These are phyloP conservation scores for Pyrrhoderma noxium DNA, from an alignment of 1,284 basidiomycete genomes.

Conservation along the genomic window DNA sequence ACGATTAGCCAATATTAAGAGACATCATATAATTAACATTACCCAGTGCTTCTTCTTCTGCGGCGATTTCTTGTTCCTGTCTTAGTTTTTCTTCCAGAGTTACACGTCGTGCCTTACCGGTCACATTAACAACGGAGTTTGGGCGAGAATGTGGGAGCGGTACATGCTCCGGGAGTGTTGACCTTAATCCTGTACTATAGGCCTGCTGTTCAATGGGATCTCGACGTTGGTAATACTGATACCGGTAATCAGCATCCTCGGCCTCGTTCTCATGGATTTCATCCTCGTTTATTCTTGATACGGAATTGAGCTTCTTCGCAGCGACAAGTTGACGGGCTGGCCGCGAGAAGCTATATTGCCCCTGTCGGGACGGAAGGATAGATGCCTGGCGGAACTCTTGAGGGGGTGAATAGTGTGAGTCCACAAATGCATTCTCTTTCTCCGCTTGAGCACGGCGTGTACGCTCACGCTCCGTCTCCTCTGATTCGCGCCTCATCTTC, in stretches of 20 bases:
- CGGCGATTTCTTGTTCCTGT: constrained; percentile 33
- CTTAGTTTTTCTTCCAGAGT: constrained; percentile 45
- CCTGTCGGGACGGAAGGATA: constrained; percentile 10
- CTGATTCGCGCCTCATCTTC: constrained; percentile 7
- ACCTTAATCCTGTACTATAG: constrained; percentile 1
- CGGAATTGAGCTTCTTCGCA: constrained; percentile 4
- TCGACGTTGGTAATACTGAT: constrained; percentile 7
- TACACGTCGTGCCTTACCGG: constrained; percentile 36
- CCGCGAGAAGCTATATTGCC: constrained; percentile 8
- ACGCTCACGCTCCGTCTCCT: constrained; percentile 14
- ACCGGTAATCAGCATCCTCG: background rate
- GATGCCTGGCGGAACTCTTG: constrained; percentile 11
- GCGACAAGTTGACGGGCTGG: constrained; percentile 5
- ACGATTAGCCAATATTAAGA: constrained; percentile 15
- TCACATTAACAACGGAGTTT: constrained; percentile 43
- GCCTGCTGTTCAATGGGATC: constrained; percentile 1
- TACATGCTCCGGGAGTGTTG: constrained; percentile 7
- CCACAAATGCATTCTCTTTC: constrained; percentile 15
- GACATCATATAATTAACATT: too few relatives aligned
- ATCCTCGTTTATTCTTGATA: constrained; percentile 12
- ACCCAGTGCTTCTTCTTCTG: constrained; percentile 26
- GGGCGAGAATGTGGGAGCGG: constrained; percentile 31
- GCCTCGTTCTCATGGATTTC: constrained; percentile 8
- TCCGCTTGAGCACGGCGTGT: constrained; percentile 13
- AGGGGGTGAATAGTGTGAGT: constrained; percentile 13